A percentile compares a stretch with the other conserved stretches of the same genome.
These are phyloP conservation scores for Mycena latifolia DNA, from an alignment of 768 basidiomycete species.

Conservation along the genomic window DNA sequence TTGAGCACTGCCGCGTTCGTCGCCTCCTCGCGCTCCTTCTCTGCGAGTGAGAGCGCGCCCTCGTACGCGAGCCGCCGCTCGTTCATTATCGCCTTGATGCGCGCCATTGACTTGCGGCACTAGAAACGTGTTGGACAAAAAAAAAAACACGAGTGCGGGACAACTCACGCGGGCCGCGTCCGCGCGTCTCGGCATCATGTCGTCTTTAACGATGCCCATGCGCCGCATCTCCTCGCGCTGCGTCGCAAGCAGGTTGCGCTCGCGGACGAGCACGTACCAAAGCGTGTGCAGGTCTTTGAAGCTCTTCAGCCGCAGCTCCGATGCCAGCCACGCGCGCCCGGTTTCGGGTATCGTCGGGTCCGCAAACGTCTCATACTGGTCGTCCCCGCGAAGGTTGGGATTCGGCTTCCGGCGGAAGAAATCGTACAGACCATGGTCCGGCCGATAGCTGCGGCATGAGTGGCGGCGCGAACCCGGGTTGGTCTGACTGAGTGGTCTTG, in stretches of 20 bases:
- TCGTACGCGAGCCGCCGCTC: constrained; percentile 91
- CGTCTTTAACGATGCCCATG: constrained; percentile 54
- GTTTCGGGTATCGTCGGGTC: constrained; percentile 15
- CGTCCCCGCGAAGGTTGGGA: constrained; percentile 57
- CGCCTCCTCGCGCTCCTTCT: constrained; percentile 42
- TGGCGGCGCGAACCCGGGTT: constrained; percentile 17
- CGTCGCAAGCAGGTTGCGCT: constrained; percentile 91
- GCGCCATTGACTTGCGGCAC: constrained; percentile 97
- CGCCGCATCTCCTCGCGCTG: constrained; percentile 85
- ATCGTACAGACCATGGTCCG: constrained; percentile 79
- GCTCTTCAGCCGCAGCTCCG: constrained; percentile 89
- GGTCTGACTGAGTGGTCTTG: not conserved
- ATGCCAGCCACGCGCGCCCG: constrained; percentile 85
- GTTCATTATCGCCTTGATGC: constrained; percentile 92
- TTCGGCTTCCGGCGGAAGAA: constrained; percentile 77
- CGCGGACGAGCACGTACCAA: constrained; percentile 92
- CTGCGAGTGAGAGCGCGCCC: constrained; percentile 65
- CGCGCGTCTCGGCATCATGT: constrained; percentile 16
- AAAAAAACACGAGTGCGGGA: constrained; percentile 17
- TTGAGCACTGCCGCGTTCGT: constrained; percentile 44
- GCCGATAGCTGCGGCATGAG: constrained; percentile 42
- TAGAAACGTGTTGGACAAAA: constrained; percentile 44
- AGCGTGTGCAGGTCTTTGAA: constrained; percentile 95
- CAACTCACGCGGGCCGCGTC: constrained; percentile 61
- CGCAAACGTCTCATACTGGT: constrained; percentile 61